phyloP scores from a whole-genome alignment of 2,329 filamentous ascomycete genomes.

The Aspergillus japonicus region DNA sequence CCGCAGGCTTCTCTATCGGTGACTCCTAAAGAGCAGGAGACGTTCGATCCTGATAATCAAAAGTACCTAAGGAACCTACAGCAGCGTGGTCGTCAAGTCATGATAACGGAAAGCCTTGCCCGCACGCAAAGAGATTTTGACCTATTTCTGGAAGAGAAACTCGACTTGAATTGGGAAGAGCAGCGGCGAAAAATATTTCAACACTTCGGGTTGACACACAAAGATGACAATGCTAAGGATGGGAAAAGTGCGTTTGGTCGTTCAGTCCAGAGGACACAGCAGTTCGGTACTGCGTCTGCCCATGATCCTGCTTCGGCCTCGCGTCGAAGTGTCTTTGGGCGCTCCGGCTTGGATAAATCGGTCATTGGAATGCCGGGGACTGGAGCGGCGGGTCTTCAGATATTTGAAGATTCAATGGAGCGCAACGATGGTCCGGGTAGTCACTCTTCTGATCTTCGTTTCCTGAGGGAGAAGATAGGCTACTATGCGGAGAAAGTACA shows the following conservation, averaged over 20 bases:
- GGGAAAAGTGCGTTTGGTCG: conserved; percentile 53
- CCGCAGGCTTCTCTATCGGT: conserved; percentile 58
- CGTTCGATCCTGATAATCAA: conserved; percentile 57
- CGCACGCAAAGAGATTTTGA: conserved; percentile 91
- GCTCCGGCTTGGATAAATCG: conserved; percentile 73
- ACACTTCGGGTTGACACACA: conserved; percentile 79
- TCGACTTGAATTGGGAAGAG: conserved; percentile 92
- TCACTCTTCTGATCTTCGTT: conserved; percentile 67
- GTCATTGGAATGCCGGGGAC: conserved; percentile 79
- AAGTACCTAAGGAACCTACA: conserved; percentile 83
- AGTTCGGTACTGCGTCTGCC: conserved; percentile 43
- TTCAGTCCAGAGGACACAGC: conserved; percentile 39
- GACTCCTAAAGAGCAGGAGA: conserved; percentile 36
- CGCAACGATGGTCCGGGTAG: conserved; percentile 53
- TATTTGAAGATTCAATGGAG: conserved; percentile 68
- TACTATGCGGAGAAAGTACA: conserved; percentile 78
- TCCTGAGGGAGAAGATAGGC: conserved; percentile 78
- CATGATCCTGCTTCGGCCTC: conserved; percentile 41
- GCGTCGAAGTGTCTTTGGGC: conserved; percentile 61
- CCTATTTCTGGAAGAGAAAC: conserved; percentile 87
- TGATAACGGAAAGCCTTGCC: conserved; percentile 88
- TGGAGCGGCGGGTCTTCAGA: conserved; percentile 57
- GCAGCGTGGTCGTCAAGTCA: conserved; percentile 84
- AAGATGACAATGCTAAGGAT: conserved; percentile 42
- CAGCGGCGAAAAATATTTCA: conserved; percentile 92